Evolutionary conservation across 345 rosid species (phyloP).

Genomic region (Atalantia buxifolia): DNA sequence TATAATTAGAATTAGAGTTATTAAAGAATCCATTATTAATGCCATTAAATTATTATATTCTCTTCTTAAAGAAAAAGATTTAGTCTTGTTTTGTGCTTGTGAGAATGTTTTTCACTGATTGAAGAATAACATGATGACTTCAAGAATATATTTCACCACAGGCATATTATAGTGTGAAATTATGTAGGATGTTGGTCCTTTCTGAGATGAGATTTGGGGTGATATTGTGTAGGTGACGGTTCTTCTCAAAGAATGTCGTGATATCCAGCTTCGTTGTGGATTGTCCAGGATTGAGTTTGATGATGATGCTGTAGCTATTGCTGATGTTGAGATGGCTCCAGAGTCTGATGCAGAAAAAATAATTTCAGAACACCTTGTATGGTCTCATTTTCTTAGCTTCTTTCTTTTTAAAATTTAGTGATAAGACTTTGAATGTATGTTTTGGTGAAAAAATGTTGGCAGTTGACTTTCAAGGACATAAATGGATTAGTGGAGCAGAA

Average conservation of each 20-base stretch:
- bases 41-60: neutral
- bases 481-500: conserved; percentile 95
- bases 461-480: conserved; percentile 92
- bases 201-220: neutral
- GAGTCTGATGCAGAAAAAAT: conserved; percentile 67
- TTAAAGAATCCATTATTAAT: neutral
- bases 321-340: conserved; percentile 42
- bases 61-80: neutral
- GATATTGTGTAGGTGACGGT: conserved; percentile 58
- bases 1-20: neutral
- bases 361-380: conserved; percentile 73
- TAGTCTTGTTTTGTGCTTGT: neutral
- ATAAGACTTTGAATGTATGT: conserved; percentile 9
- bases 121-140: neutral
- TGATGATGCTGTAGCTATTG: conserved; percentile 34
- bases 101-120: neutral
- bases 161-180: neutral
- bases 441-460: conserved; percentile 31
- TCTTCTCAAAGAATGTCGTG: conserved; percentile 94
- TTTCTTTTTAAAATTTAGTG: conserved; percentile 1
- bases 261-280: conserved; percentile 89
- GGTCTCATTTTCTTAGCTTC: conserved; percentile 24
- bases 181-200: neutral
- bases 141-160: neutral
- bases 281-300: conserved; percentile 39